Conservation (phyloP, 345 rosid genomes). For the Citrus trifoliata region DNA sequence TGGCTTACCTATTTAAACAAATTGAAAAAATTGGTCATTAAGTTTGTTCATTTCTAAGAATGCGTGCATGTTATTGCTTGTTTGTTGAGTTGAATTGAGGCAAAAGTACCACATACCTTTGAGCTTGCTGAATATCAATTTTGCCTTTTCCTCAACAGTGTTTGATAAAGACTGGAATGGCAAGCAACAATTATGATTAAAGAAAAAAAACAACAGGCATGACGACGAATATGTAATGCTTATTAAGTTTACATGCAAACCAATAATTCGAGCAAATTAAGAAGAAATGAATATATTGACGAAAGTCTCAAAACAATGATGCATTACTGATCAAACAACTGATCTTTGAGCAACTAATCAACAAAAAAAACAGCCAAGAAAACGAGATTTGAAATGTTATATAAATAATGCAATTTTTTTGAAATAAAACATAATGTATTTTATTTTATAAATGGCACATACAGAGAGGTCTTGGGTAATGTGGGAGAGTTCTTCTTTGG, state of each 20-base stretch:
- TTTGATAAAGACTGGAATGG: slow-evolving; percentile 21
- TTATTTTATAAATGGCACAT: not conserved
- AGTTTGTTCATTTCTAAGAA: no score
- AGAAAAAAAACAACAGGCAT: no score
- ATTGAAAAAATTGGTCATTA: not conserved
- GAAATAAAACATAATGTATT: no score
- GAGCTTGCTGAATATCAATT: slow-evolving; percentile 31
- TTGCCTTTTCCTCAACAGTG: slow-evolving; percentile 34
- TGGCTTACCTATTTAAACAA: slow-evolving; percentile 20
- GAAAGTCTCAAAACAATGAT: not conserved
- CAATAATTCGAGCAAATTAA: not conserved
- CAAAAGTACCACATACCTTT: slow-evolving; percentile 19
- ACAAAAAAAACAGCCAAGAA: not conserved
- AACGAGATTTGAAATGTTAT: not conserved
- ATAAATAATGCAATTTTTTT: not conserved
- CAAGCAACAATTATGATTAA: not conserved
- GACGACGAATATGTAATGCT: not conserved
- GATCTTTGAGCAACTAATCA: not conserved
- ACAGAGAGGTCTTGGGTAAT: slow-evolving; percentile 31
- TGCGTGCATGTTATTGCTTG: no score
- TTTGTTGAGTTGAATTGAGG: not conserved
- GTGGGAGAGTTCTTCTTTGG: slow-evolving; percentile 32
- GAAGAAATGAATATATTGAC: not conserved
- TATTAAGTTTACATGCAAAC: not conserved
- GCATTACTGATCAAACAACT: not conserved